Conservation (phyloP, 345 rosid species). For the Euclidium syriacum region DNA sequence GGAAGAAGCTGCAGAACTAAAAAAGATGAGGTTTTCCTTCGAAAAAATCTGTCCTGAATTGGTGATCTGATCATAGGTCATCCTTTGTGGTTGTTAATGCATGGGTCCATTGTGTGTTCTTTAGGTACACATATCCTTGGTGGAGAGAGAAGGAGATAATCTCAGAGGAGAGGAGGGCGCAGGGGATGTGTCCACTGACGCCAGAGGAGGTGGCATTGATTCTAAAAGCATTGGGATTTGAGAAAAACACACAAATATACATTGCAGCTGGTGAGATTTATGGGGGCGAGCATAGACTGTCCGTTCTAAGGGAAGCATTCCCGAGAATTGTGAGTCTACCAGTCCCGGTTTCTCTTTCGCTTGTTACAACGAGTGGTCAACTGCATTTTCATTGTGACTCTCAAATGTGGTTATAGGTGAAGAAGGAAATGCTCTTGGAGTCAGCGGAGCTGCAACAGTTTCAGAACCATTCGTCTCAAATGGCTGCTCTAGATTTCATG, state of each 20-base stretch:
- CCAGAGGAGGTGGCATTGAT: constrained; percentile 85
- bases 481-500: constrained; percentile 98
- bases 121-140: constrained; percentile 96
- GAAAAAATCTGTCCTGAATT: background rate
- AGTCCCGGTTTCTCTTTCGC: background rate
- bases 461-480: constrained; percentile 97
- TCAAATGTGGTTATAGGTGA: constrained; percentile 53
- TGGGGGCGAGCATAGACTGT: constrained; percentile 75
- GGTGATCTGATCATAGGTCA: background rate
- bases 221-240: constrained; percentile 72
- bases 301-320: constrained; percentile 70
- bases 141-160: constrained; percentile 98
- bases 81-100: background rate
- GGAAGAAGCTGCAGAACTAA: constrained; percentile 90
- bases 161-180: constrained; percentile 71
- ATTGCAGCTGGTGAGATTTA: constrained; percentile 97
- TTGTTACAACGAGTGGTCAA: background rate
- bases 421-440: constrained; percentile 81
- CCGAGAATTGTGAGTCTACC: constrained; percentile 74
- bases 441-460: constrained; percentile 66
- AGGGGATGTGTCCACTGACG: constrained; percentile 91
- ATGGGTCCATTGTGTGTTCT: background rate
- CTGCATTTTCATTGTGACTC: background rate
- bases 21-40: constrained; percentile 64
- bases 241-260: constrained; percentile 72